These are phyloP conservation scores for Codiaeum variegatum DNA, from an alignment of 441 rosid genomes.

Conservation along the genomic window DNA sequence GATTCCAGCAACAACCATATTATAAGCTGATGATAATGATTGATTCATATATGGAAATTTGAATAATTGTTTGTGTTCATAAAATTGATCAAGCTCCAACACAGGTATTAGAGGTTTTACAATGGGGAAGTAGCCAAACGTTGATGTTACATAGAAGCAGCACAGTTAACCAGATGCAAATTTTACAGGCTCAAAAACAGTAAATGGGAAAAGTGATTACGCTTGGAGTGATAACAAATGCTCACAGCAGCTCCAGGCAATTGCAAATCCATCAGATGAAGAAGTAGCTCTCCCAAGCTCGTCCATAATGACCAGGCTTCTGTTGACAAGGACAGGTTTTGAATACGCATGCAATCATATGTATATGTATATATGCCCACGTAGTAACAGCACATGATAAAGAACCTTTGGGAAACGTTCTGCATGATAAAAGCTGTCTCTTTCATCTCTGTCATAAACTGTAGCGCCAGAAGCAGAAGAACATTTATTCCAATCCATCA, in stretches of 20 bases:
- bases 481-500: neutral
- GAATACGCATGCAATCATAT: no score
- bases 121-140: neutral
- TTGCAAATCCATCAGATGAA: slow-evolving; percentile 87
- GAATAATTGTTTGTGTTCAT: neutral
- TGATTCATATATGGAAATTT: neutral
- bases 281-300: slow-evolving; percentile 99
- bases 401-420: slow-evolving; percentile 76
- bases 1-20: neutral
- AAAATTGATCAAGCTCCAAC: neutral
- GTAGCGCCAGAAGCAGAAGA: slow-evolving; percentile 29
- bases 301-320: slow-evolving; percentile 90
- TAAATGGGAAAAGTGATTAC: slow-evolving; percentile 38
- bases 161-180: neutral
- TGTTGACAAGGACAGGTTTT: slow-evolving; percentile 26
- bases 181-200: neutral
- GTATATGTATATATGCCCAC: neutral
- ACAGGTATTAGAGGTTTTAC: neutral
- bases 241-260: slow-evolving; percentile 99
- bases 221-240: slow-evolving; percentile 71
- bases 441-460: slow-evolving; percentile 99
- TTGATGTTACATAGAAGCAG: neutral
- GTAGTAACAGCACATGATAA: slow-evolving; percentile 8
- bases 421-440: slow-evolving; percentile 97
- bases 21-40: neutral